These are phyloP conservation scores for Hygrophoropsis aurantiaca DNA, from an alignment of 768 basidiomycete species.

Conservation along the genomic window DNA sequence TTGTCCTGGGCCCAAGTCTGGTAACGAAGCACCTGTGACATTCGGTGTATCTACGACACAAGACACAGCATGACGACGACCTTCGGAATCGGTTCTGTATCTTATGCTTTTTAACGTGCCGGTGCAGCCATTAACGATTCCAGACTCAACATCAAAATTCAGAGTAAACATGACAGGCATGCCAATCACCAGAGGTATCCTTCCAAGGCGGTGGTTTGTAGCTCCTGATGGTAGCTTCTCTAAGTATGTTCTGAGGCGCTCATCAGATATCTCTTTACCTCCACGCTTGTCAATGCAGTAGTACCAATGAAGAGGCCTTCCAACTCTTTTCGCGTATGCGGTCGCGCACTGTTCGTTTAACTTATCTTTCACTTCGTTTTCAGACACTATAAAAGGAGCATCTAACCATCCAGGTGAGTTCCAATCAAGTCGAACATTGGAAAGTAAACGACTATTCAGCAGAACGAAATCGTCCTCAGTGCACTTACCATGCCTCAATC, in stretches of 20 bases:
- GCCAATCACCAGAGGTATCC: slow-evolving; percentile 34
- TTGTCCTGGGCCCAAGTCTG: slow-evolving; percentile 12
- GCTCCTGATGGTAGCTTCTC: slow-evolving; percentile 18
- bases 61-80: slow-evolving; percentile 15
- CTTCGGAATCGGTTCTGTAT: slow-evolving; percentile 19
- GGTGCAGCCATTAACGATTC: slow-evolving; percentile 35
- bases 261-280: slow-evolving; percentile 9
- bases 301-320: slow-evolving; percentile 10
- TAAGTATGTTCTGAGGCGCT: slow-evolving; percentile 7
- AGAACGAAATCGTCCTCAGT: slow-evolving; percentile 20
- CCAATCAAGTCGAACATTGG: slow-evolving; percentile 4
- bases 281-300: slow-evolving; percentile 22
- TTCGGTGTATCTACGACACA: slow-evolving; percentile 22
- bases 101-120: slow-evolving; percentile 26
- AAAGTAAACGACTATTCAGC: slow-evolving; percentile 15
- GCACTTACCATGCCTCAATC: slow-evolving; percentile 26
- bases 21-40: slow-evolving; percentile 9
- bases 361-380: slow-evolving; percentile 36
- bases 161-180: slow-evolving; percentile 39
- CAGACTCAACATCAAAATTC: slow-evolving; percentile 38
- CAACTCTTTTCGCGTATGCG: background rate
- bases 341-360: slow-evolving; percentile 28
- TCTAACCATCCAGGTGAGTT: slow-evolving; percentile 15
- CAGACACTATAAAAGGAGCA: slow-evolving; percentile 35
- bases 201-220: slow-evolving; percentile 12